A percentile compares a stretch with the other conserved stretches of the same genome.
Evolutionary conservation across 345 rosid species (phyloP).

Genomic region (Hibiscus tridactylites): DNA sequence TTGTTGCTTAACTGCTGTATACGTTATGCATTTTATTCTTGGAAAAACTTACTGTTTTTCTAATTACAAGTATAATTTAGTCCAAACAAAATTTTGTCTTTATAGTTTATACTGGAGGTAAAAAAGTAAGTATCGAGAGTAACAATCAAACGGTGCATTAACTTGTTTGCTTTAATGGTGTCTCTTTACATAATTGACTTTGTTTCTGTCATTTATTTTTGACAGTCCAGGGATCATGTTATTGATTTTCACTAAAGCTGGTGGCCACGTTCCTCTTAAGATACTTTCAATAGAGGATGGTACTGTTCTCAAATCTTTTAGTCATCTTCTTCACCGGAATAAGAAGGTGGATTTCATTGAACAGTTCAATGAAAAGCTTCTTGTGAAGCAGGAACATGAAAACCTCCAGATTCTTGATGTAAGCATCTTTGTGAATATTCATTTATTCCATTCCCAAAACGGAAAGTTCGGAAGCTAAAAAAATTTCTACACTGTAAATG

Average conservation of each 20-base stretch:
- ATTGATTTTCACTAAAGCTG: slow-evolving; percentile 73
- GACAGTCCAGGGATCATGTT: slow-evolving; percentile 97
- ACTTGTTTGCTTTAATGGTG: neutral
- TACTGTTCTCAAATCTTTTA: slow-evolving; percentile 79
- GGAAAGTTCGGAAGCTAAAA: neutral
- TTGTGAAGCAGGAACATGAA: slow-evolving; percentile 96
- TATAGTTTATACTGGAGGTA: neutral
- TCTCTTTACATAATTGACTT: neutral
- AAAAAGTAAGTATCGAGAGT: neutral
- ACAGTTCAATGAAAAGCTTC: slow-evolving; percentile 97
- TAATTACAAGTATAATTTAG: neutral
- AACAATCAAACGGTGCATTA: neutral
- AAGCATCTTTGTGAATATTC: slow-evolving; percentile 17
- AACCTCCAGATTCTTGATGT: slow-evolving; percentile 98
- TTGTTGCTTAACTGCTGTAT: neutral
- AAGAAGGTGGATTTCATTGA: slow-evolving; percentile 99
- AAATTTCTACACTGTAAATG: neutral
- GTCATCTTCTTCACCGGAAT: slow-evolving; percentile 86
- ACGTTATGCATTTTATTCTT: neutral
- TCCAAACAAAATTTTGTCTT: neutral
- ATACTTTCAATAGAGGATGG: slow-evolving; percentile 98
- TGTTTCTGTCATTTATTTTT: slow-evolving; percentile 2
- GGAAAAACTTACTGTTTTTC: neutral
- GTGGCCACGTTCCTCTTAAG: slow-evolving; percentile 72
- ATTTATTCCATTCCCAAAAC: neutral